Evolutionary conservation across 2,329 filamentous ascomycete genomes (phyloP), one percentile per base, ranked within the genome.

Genomic region (Monosporascus ibericus): DNA sequence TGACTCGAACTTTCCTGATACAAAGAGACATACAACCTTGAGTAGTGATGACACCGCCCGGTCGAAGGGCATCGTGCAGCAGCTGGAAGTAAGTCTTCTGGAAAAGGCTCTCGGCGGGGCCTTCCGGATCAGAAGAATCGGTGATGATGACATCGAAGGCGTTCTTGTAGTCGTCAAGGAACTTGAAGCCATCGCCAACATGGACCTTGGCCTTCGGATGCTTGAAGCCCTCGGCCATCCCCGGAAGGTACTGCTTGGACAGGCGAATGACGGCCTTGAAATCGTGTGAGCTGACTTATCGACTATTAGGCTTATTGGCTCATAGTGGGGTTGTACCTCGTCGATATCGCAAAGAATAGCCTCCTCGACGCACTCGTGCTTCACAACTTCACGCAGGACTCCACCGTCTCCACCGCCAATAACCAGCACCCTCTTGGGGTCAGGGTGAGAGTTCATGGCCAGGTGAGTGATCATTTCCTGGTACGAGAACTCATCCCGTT

Each of bases 391-490:
- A 65, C 94, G 91, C 65, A 99, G 86, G 58, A 99, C 94, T 75
- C 94, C 94, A 55, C 94, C 94, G 70, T 99, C 94, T 70, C 94
- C 94, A 66, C 94, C 94, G 60, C 94, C 94, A 68, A 99, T 97
- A 72, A 99, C 94, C 53, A 99, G 86, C 50, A 99, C 94, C 76
- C 92, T 95, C 85, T 97, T 94, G 69, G 94, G 94, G 80, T 95
- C 86, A 63, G 94, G 94, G 84, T 99, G 94, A 50, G 92, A 90
- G 84, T 95, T 94, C 87, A 99, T 90, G 75, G 91, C 94, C 63
- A 99, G 82, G 77, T 99, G 91, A 64, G 92, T 92, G 75, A 99
- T 99, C 94, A 99, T 99, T 84, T 99, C 94, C 81, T 99, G 94
- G 85, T 96, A 96, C 65, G 92, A 90, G 81, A 97, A 99, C 80